Evolutionary conservation across 371 early-diverging fungal genomes (phyloP).

Genomic region (Rhizopus microsporus): DNA sequence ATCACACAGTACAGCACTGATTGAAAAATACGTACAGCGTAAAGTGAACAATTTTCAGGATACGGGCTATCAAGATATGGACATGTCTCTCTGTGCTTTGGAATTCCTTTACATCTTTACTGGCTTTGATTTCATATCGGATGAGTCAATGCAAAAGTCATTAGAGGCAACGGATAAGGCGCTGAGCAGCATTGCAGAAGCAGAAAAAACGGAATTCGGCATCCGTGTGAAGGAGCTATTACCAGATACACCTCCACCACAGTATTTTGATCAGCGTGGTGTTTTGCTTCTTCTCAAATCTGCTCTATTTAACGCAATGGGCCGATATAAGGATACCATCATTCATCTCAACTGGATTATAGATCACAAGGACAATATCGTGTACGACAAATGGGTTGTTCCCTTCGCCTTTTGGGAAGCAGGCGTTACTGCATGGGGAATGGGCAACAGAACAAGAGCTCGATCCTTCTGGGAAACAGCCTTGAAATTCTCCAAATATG

Average conservation of each 20-base stretch:
- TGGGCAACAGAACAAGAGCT: constrained; percentile 43
- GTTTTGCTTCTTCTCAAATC: constrained; percentile 45
- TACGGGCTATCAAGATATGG: constrained; percentile 55
- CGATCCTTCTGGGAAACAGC: constrained; percentile 48
- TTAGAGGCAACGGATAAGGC: constrained; percentile 41
- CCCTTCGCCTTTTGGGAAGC: constrained; percentile 66
- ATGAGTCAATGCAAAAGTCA: constrained; percentile 36
- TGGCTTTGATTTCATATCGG: constrained; percentile 60
- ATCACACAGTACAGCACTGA: constrained; percentile 45
- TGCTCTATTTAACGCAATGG: constrained; percentile 42
- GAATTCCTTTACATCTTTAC: constrained; percentile 62
- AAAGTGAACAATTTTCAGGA: constrained; percentile 58
- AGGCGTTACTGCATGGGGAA: constrained; percentile 50
- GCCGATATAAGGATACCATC: constrained; percentile 38
- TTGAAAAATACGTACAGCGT: constrained; percentile 59
- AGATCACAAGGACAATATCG: constrained; percentile 53
- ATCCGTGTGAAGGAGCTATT: constrained; percentile 46
- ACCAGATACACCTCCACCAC: constrained; percentile 46
- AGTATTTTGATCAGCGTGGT: constrained; percentile 50
- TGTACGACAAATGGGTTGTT: constrained; percentile 57
- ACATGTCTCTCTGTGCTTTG: constrained; percentile 55
- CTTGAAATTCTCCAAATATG: constrained; percentile 42
- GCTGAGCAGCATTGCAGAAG: constrained; percentile 39
- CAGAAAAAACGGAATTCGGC: constrained; percentile 47
- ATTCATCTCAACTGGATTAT: constrained; percentile 63